A percentile compares a stretch with the other conserved stretches of the same genome.
Conservation (phyloP, 1,284 basidiomycete species). For the Cutaneotrichosporon sp. region DNA sequence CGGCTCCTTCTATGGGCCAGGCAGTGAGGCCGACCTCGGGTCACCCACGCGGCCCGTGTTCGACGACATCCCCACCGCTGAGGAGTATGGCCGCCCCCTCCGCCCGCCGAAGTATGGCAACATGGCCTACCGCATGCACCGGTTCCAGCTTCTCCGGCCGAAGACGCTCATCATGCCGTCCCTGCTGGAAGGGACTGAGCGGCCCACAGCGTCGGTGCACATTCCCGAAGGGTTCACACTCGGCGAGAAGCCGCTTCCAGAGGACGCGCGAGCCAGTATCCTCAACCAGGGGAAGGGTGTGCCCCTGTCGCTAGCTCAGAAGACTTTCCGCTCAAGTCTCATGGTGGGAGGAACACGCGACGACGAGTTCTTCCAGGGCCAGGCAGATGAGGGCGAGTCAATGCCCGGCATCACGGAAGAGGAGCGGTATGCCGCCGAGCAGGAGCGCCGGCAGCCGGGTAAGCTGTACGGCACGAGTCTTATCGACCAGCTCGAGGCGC, state of each 20-base stretch:
- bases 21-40: not conserved
- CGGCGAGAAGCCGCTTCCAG: constrained; percentile 45
- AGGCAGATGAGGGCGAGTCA: constrained; percentile 18
- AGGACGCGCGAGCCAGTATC: constrained; percentile 34
- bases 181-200: constrained; percentile 23
- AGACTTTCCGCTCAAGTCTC: constrained; percentile 38
- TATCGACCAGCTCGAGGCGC: constrained; percentile 47
- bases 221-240: constrained; percentile 37
- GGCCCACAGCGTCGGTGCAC: constrained; percentile 13
- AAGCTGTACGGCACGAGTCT: constrained; percentile 43
- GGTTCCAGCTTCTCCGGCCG: constrained; percentile 36
- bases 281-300: constrained; percentile 27
- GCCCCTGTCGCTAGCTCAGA: constrained; percentile 33
- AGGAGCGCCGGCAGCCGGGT: constrained; percentile 25
- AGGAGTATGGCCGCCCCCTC: constrained; percentile 37
- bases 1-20: not conserved
- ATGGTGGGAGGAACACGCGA: constrained; percentile 33
- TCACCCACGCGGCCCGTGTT: constrained; percentile 2
- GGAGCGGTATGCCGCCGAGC: constrained; percentile 24
- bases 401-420: constrained; percentile 7
- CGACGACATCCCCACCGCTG: constrained; percentile 34
- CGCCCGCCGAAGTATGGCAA: constrained; percentile 27
- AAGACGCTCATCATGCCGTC: constrained; percentile 45
- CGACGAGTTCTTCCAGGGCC: constrained; percentile 19
- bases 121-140: constrained; percentile 16